A percentile compares a stretch with the other conserved stretches of the same genome.
These are phyloP conservation scores for Rutstroemia sp. DNA, from an alignment of 2,329 filamentous ascomycete species.

Conservation along the genomic window DNA sequence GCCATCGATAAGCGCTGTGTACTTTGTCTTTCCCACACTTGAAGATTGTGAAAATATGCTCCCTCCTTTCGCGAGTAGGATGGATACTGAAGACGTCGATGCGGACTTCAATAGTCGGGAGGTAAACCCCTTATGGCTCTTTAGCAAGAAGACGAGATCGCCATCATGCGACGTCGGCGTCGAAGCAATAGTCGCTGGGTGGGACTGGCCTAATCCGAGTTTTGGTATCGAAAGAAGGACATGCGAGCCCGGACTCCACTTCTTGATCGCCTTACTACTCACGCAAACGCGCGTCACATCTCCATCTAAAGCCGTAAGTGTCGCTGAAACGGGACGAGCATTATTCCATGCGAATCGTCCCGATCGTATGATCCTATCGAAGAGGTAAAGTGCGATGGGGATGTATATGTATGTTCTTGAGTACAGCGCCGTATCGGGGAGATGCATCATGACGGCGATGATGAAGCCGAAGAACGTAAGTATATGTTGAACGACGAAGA, in stretches of 20 bases:
- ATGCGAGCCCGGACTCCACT: conserved; percentile 44
- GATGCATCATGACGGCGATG: conserved; percentile 29
- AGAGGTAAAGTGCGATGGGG: conserved; percentile 20
- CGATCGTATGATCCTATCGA: conserved; percentile 23
- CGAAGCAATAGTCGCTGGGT: conserved; percentile 53
- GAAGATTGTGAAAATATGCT: too few relatives aligned
- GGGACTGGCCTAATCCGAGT: conserved; percentile 47
- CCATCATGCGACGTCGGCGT: conserved; percentile 45
- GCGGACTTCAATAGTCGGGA: conserved; percentile 43
- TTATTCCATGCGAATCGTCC: conserved; percentile 30
- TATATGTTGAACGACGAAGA: conserved; percentile 63
- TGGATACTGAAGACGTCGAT: conserved; percentile 8
- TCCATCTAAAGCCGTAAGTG: conserved; percentile 27
- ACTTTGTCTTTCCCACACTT: background rate
- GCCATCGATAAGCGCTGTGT: conserved; percentile 44
- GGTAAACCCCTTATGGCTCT: conserved; percentile 51
- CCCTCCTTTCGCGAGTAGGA: conserved; percentile 2
- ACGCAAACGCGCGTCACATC: conserved; percentile 32
- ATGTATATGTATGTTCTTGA: conserved; percentile 26
- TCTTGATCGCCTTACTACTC: conserved; percentile 29
- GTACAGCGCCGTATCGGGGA: conserved; percentile 28
- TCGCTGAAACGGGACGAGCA: conserved; percentile 19
- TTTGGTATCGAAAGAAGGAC: conserved; percentile 53
- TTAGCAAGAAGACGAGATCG: conserved; percentile 53
- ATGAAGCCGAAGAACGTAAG: conserved; percentile 38